Evolutionary conservation across 2,329 filamentous ascomycete genomes (phyloP).

Genomic region (Triangularia verruculosa): DNA sequence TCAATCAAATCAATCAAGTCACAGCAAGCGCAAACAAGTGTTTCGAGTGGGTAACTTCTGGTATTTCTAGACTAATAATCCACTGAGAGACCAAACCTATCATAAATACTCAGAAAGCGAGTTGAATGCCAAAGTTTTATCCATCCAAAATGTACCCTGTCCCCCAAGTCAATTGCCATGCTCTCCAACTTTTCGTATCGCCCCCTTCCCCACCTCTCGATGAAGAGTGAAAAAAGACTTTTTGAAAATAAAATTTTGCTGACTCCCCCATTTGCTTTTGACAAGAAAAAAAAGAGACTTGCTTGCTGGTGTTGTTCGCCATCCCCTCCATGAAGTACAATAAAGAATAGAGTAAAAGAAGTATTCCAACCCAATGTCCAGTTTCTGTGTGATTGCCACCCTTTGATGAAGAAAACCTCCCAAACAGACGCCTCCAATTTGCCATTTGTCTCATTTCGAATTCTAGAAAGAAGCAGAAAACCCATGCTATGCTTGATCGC

Average conservation of each 20-base stretch:
- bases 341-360: conserved; percentile 26
- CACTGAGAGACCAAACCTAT: conserved; percentile 43
- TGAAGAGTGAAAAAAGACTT: conserved; percentile 26
- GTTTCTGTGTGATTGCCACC: conserved; percentile 17
- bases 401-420: neutral
- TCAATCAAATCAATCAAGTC: neutral
- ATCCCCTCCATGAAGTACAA: conserved; percentile 19
- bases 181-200: conserved; percentile 1
- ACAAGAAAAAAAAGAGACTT: neutral
- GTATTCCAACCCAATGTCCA: conserved; percentile 27
- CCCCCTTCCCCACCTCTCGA: conserved; percentile 7
- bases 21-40: conserved; percentile 3
- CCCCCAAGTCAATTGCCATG: neutral
- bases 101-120: conserved; percentile 65
- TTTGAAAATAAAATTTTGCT: conserved; percentile 23
- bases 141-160: conserved; percentile 12
- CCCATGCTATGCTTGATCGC: neutral
- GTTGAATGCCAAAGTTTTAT: conserved; percentile 42
- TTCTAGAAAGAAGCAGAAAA: neutral
- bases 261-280: conserved; percentile 19
- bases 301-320: conserved; percentile 7
- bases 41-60: conserved; percentile 64
- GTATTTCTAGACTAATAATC: conserved; percentile 46
- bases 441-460: neutral
- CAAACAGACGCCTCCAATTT: neutral